These are phyloP conservation scores for Gypsophila paniculata DNA, from an alignment of 179 eudicot genomes.

Conservation along the genomic window DNA sequence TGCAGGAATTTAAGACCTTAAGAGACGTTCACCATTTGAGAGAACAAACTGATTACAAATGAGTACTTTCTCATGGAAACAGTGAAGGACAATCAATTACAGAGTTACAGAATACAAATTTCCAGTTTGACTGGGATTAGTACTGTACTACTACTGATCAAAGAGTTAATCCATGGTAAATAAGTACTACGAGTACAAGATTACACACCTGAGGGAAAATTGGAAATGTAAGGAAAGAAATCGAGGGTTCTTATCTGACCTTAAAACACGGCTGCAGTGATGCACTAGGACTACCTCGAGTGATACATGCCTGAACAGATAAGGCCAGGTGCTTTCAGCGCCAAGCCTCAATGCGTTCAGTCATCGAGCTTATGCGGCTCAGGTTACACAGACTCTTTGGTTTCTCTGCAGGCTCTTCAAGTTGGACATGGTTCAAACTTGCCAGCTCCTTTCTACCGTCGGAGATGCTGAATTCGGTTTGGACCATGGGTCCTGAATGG, in stretches of 20 bases:
- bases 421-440: conserved; percentile 6
- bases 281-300: background rate
- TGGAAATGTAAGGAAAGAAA: background rate
- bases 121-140: conserved; percentile 14
- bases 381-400: conserved; percentile 36
- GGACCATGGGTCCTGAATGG: conserved; percentile 19
- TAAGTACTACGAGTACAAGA: conserved; percentile 2
- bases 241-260: background rate
- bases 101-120: conserved; percentile 7
- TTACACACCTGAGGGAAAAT: conserved; percentile 11
- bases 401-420: conserved; percentile 24
- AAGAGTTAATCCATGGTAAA: conserved; percentile 23
- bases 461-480: conserved; percentile 33
- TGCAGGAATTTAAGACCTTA: background rate
- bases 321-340: conserved; percentile 20
- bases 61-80: conserved; percentile 13
- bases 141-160: conserved; percentile 20
- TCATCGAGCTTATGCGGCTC: conserved; percentile 35
- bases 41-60: conserved; percentile 6
- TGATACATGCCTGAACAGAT: background rate
- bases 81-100: background rate
- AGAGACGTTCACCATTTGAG: background rate
- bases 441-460: conserved; percentile 18
- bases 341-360: conserved; percentile 42
- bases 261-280: conserved; percentile 14